Percentiles rank a stretch among this genome's conserved stretches.
Evolutionary conservation across 2,329 filamentous ascomycete genomes (phyloP).

Genomic region (Neocatenulostroma microsporum): DNA sequence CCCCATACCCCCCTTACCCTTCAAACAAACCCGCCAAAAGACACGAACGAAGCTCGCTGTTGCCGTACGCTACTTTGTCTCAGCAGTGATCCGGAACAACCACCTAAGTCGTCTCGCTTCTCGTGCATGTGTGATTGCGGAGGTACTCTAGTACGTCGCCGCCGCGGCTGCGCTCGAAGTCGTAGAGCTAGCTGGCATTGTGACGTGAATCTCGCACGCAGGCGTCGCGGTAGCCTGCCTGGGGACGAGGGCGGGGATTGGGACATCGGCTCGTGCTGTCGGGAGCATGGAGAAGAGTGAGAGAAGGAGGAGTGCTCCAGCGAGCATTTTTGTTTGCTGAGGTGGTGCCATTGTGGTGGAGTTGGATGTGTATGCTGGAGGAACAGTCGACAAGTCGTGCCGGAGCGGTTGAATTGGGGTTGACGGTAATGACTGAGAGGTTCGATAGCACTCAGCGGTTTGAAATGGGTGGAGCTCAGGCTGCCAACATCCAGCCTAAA

Average conservation of each 20-base stretch:
- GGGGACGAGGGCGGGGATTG: constrained; percentile 6
- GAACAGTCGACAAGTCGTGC: neutral
- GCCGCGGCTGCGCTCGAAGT: constrained; percentile 5
- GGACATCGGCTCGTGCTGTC: constrained; percentile 6
- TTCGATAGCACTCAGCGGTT: no score
- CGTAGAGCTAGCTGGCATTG: constrained; percentile 1
- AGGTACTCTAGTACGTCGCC: no score
- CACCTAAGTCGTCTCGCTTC: constrained; percentile 25
- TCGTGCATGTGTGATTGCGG: constrained; percentile 16
- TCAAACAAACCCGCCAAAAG: no score
- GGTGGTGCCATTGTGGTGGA: constrained; percentile 4
- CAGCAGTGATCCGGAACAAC: constrained; percentile 36
- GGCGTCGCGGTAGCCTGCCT: no score
- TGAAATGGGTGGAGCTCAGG: no score
- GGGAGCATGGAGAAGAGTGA: constrained; percentile 9
- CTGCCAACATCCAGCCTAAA: no score
- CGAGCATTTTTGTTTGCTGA: no score
- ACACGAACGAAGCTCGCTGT: no score
- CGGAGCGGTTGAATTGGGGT: no score
- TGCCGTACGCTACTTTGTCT: constrained; percentile 33
- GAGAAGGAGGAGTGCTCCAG: constrained; percentile 6
- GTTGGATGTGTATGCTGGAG: neutral
- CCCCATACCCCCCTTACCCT: no score
- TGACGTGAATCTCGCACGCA: no score
- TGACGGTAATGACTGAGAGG: no score